Percentiles rank a stretch among this genome's conserved stretches.
phyloP scores from a whole-genome alignment of 140 eudicot species.

The Erigeron philadelphicus region DNA sequence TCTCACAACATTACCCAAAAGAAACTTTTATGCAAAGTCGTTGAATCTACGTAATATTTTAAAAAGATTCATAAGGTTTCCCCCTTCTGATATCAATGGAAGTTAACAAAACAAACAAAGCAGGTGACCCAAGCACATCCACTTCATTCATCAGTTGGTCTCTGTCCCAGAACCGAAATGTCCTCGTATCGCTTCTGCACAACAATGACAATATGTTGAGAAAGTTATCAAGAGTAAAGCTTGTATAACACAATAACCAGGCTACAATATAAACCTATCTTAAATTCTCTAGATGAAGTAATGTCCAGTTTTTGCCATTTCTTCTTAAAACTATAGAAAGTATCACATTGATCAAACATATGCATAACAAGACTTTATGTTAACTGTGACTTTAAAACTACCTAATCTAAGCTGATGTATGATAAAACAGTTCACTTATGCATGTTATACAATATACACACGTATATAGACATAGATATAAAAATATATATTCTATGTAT shows the following conservation, averaged over 20 bases:
- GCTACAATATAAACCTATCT: background rate
- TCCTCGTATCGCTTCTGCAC: constrained; percentile 85
- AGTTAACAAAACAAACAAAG: constrained; percentile 21
- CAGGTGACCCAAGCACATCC: background rate
- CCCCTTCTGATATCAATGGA: constrained; percentile 24
- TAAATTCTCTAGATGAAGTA: background rate
- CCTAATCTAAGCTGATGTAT: background rate
- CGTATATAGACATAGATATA: background rate
- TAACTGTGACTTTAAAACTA: background rate
- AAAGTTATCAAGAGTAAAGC: background rate
- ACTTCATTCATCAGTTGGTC: constrained; percentile 53
- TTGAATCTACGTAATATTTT: constrained; percentile 10
- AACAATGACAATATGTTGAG: constrained; percentile 16
- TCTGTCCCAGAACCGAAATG: constrained; percentile 78
- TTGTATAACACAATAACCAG: background rate
- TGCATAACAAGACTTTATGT: background rate
- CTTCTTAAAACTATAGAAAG: background rate
- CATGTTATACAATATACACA: constrained; percentile 12
- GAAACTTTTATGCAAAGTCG: constrained; percentile 10
- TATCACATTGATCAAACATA: background rate
- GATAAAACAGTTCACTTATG: background rate
- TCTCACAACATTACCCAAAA: constrained; percentile 16
- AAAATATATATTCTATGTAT: background rate
- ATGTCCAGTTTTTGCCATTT: background rate
- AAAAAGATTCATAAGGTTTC: constrained; percentile 5